Evolutionary conservation across 345 rosid species (phyloP), one percentile per base, ranked within the genome.

Genomic region (Acer negundo): DNA sequence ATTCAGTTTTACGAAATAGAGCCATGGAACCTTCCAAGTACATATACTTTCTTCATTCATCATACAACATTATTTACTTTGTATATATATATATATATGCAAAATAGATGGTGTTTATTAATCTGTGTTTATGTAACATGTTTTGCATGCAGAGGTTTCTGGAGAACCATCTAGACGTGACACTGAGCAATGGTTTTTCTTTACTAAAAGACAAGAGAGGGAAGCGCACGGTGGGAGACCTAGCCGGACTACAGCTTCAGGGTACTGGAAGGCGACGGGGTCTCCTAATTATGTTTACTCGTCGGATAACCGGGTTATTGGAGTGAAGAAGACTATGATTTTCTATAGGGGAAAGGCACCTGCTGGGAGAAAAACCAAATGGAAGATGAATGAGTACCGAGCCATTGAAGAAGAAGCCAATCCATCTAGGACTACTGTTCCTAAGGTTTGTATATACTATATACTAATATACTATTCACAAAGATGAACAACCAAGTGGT

Each of bases 181-280:
- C 74, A 53, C 83, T 1, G 99, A 96, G 84, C 99, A 96, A 76
- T 96, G 99, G 98, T 96, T 94, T 86, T 96, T 92, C 94, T 92
- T 96, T 59, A 78, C 86, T 10, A 92, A 93, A 16, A 88, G 95
- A 80, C 97, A 92, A 68, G 97, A 91, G 82, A 86, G 94, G 22
- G 99, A 96, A 83, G 92, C 90, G 7, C 85, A 88, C 4, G 98
- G 99, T 77, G 99, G 98, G 7, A 83, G 98, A 80, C 90, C 97
- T 0, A 88, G 86, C 62, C 80, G 99, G 47, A 92, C 92, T 61
- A 96, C 97, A 7, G 80, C 88, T 40, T 82, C 92, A 9, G 99
- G 99, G 62, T 96, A 96, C 79, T 96, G 99, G 99, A 96, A 96
- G 76, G 98, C 98, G 3, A 94, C 99, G 1, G 99, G 99, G 17